phyloP scores from a whole-genome alignment of 2,329 filamentous ascomycete genomes.

The Fulvia fulva region DNA sequence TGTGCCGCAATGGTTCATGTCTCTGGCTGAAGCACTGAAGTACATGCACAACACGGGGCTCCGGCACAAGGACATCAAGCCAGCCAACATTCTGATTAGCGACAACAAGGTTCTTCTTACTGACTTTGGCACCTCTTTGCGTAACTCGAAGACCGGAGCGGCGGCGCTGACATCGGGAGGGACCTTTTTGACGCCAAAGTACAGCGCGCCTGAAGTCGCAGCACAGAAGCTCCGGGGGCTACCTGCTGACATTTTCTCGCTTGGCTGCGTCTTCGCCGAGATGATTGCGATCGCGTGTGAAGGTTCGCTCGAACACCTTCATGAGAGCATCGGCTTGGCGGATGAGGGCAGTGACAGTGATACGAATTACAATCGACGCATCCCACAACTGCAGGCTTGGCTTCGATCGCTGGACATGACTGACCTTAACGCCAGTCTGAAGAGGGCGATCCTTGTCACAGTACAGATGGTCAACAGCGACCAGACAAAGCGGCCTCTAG shows the following conservation, averaged over 20 bases:
- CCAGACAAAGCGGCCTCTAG: background rate
- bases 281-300: background rate
- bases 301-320: background rate
- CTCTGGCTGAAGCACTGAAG: conserved; percentile 5
- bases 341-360: background rate
- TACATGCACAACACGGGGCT: conserved; percentile 8
- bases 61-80: conserved; percentile 67
- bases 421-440: background rate
- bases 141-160: background rate
- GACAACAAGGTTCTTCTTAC: conserved; percentile 25
- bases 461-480: background rate
- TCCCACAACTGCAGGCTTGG: background rate
- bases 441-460: background rate
- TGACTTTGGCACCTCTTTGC: conserved; percentile 9
- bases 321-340: background rate
- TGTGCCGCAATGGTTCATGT: conserved; percentile 8
- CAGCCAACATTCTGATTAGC: conserved; percentile 91
- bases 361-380: background rate
- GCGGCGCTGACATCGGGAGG: background rate
- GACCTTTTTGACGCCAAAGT: conserved; percentile 14
- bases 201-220: conserved; percentile 12
- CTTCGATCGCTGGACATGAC: background rate
- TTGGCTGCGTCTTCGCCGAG: conserved; percentile 2
- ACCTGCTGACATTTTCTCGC: conserved; percentile 1
- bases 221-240: background rate